These are phyloP conservation scores for Wickerhamomyces xylosicus DNA, from an alignment of 805 yeast species.

Conservation along the genomic window DNA sequence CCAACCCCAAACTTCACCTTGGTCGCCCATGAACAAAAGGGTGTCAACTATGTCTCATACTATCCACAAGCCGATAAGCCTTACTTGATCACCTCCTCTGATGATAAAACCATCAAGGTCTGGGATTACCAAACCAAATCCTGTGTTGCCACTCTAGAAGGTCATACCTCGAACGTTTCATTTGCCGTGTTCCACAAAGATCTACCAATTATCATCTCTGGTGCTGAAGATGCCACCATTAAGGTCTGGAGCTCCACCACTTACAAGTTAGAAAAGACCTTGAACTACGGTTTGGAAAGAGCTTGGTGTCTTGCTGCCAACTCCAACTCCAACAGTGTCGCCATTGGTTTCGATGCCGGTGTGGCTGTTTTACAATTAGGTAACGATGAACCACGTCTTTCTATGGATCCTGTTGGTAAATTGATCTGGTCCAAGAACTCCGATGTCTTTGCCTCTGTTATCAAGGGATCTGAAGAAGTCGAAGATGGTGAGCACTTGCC, in stretches of 20 bases:
- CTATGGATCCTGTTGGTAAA: conserved; percentile 91
- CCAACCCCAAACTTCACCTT: conserved; percentile 84
- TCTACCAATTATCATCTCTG: conserved; percentile 86
- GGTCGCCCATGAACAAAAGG: conserved; percentile 83
- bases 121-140: conserved; percentile 98
- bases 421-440: conserved; percentile 79
- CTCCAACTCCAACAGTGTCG: conserved; percentile 63
- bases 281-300: conserved; percentile 87
- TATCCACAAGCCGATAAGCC: conserved; percentile 98
- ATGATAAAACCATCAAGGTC: conserved; percentile 77
- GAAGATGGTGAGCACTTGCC: conserved; percentile 78
- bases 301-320: conserved; percentile 89
- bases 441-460: conserved; percentile 77
- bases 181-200: conserved; percentile 98
- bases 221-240: conserved; percentile 92
- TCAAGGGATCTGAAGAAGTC: conserved; percentile 55
- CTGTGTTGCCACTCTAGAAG: conserved; percentile 88
- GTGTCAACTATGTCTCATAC: conserved; percentile 93
- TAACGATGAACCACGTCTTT: conserved; percentile 85
- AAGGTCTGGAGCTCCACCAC: conserved; percentile 94
- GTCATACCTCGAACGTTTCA: conserved; percentile 89
- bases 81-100: conserved; percentile 82
- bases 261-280: conserved; percentile 84
- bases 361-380: conserved; percentile 83
- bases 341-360: conserved; percentile 94